Base-by-base conservation (phyloP, 2,329 filamentous ascomycete species). In the Clonostachys byssicola region DNA sequence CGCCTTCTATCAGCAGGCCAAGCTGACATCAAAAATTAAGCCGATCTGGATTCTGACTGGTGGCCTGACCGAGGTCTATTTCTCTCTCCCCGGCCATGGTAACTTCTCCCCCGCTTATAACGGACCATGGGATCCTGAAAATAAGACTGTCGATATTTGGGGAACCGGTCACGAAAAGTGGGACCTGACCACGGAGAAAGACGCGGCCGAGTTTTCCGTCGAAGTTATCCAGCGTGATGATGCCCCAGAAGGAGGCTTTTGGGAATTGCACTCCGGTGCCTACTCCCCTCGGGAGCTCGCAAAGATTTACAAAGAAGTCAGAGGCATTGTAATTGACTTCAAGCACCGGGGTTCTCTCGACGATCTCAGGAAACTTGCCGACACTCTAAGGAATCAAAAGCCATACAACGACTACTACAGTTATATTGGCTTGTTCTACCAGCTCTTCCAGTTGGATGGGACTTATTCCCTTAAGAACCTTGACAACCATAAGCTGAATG, bases 31-130 rank as follows among this genome's bases (percentile, higher is more conserved):
- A 20, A 38, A 42, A 5, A 56, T 68, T 34, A 58, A 58, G 13
- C 59, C 62, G 4, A 48, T 65, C 16, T 61, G 62, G 46, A 54
- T 61, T 35, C 53, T 66, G 38, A 60, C 53, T 17, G 64, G 64
- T 6, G 48, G 57, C 12, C 47, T 64, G 12, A 58, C 52, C 13
- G 58, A 64, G 17, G 43, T 58, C 3, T 43, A 61, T 6, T 6
- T 60, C 6, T 43, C 41, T 30, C 17, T 30, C 14, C 41, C 41
- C 12, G 41, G 41, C 12, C 41, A 43, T 14, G 41, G 17, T 13
- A 30, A 41, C 12, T 17, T 41, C 38, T 10, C 18, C 30, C 12
- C 41, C 41, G 18, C 16, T 12, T 14, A 43, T n/a, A 30, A 30
- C 20, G 44, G 44, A 7, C 20, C 20, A n/a, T 40, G 44, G 36